Evolutionary conservation across 805 yeast species (phyloP).

Genomic region (Saturnispora sekii): DNA sequence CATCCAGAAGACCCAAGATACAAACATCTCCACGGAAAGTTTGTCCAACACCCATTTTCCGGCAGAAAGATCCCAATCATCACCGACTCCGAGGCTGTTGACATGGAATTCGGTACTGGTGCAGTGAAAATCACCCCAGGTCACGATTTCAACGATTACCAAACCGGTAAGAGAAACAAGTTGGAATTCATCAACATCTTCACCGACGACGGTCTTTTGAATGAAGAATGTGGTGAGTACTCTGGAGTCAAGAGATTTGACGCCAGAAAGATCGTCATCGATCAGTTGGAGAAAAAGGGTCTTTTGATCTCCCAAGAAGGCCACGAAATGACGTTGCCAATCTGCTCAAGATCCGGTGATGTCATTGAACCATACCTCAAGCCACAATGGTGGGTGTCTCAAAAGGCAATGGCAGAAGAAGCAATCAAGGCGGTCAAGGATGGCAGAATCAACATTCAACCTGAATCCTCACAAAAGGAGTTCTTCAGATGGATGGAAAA

Average conservation of each 20-base stretch:
- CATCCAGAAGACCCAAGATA: conserved; percentile 94
- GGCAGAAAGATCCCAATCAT: conserved; percentile 80
- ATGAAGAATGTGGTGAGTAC: conserved; percentile 92
- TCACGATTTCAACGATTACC: conserved; percentile 95
- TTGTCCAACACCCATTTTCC: conserved; percentile 80
- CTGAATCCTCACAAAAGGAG: conserved; percentile 86
- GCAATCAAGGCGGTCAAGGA: conserved; percentile 78
- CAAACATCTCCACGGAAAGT: conserved; percentile 90
- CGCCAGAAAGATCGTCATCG: conserved; percentile 81
- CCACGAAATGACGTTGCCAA: conserved; percentile 92
- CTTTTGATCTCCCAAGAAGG: conserved; percentile 78
- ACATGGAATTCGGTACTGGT: conserved; percentile 99
- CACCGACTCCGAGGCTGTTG: conserved; percentile 88
- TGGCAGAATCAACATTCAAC: conserved; percentile 74
- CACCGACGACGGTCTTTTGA: conserved; percentile 86
- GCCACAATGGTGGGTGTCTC: conserved; percentile 99
- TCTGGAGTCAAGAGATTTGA: conserved; percentile 87
- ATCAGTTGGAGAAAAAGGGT: conserved; percentile 62
- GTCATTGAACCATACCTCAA: conserved; percentile 92
- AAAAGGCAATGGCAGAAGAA: conserved; percentile 75
- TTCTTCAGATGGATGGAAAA: conserved; percentile 92
- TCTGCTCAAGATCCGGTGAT: conserved; percentile 95
- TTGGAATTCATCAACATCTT: conserved; percentile 82
- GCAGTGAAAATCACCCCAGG: conserved; percentile 99
- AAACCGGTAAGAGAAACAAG: conserved; percentile 88